A percentile compares a stretch with the other conserved stretches of the same genome.
Evolutionary conservation across 1,284 basidiomycete genomes (phyloP).

Genomic region (Ceratobasidium sp.): DNA sequence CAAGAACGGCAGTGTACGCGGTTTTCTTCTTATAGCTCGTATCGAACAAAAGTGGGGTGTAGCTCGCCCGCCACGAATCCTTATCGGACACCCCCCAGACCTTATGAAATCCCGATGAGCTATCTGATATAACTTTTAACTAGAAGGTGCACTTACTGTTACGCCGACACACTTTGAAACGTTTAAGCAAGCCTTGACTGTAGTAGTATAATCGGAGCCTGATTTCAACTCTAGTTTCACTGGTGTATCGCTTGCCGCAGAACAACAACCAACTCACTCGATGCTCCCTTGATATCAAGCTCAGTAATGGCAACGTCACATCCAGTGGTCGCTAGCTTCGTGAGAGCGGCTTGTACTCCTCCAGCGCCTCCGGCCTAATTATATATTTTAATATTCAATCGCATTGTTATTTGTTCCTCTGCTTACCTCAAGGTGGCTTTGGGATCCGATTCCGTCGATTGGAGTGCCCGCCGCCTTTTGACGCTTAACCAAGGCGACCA

Average conservation of each 20-base stretch:
- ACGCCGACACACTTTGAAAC: constrained; percentile 63
- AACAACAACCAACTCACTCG: neutral
- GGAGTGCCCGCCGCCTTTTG: constrained; percentile 21
- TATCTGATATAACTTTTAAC: constrained; percentile 48
- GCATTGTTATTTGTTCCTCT: constrained; percentile 25
- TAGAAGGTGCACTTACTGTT: constrained; percentile 55
- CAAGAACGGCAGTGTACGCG: constrained; percentile 63
- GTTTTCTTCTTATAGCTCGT: constrained; percentile 64
- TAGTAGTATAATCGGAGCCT: constrained; percentile 62
- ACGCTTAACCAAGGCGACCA: constrained; percentile 29
- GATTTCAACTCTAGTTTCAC: constrained; percentile 2
- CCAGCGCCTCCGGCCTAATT: constrained; percentile 47
- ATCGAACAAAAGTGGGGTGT: constrained; percentile 62
- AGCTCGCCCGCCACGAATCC: constrained; percentile 51
- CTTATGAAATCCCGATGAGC: constrained; percentile 60
- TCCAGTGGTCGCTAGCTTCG: constrained; percentile 46
- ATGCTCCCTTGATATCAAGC: constrained; percentile 49
- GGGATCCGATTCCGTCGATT: constrained; percentile 54
- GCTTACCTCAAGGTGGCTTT: constrained; percentile 55
- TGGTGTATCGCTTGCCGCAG: neutral
- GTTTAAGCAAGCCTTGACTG: constrained; percentile 64
- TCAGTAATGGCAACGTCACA: constrained; percentile 52
- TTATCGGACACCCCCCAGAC: constrained; percentile 52
- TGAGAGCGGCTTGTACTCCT: constrained; percentile 45
- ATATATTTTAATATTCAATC: neutral